Evolutionary conservation across 1,139 yeast genomes (phyloP).

Genomic region (Nakaseomyces nivariensis): DNA sequence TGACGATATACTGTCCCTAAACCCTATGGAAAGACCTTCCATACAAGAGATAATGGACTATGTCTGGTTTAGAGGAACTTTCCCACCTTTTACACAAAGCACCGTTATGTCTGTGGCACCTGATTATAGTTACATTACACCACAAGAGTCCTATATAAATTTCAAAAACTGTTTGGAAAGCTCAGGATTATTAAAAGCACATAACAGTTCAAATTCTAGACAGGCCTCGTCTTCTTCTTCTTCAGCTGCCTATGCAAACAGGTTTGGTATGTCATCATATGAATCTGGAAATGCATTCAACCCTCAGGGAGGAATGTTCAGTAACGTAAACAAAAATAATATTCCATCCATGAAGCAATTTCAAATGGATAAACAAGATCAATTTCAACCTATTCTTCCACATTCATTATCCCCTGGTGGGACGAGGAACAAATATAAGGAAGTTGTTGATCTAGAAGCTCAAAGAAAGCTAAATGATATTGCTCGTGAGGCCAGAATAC

Average conservation of each 20-base stretch:
- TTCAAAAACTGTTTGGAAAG: slow-evolving; percentile 55
- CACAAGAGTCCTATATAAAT: slow-evolving; percentile 58
- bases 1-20: slow-evolving; percentile 58
- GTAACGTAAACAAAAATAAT: slow-evolving; percentile 29
- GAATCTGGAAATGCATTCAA: neutral
- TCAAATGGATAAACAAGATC: slow-evolving; percentile 7
- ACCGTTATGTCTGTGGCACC: slow-evolving; percentile 57
- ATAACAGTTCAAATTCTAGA: slow-evolving; percentile 22
- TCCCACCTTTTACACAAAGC: slow-evolving; percentile 64
- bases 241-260: slow-evolving; percentile 1
- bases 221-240: neutral
- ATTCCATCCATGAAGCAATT: slow-evolving; percentile 5
- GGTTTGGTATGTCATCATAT: slow-evolving; percentile 30
- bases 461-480: slow-evolving; percentile 27
- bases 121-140: slow-evolving; percentile 40
- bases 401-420: slow-evolving; percentile 88
- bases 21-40: slow-evolving; percentile 76
- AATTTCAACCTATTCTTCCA: slow-evolving; percentile 51
- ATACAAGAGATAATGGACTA: slow-evolving; percentile 70
- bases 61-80: slow-evolving; percentile 77
- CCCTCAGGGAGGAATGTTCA: neutral
- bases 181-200: slow-evolving; percentile 46
- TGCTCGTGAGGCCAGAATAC: slow-evolving; percentile 28
- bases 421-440: slow-evolving; percentile 79
- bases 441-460: slow-evolving; percentile 36